Conservation (phyloP, 2,329 filamentous ascomycete genomes). For the Aureobasidium uvarum region DNA sequence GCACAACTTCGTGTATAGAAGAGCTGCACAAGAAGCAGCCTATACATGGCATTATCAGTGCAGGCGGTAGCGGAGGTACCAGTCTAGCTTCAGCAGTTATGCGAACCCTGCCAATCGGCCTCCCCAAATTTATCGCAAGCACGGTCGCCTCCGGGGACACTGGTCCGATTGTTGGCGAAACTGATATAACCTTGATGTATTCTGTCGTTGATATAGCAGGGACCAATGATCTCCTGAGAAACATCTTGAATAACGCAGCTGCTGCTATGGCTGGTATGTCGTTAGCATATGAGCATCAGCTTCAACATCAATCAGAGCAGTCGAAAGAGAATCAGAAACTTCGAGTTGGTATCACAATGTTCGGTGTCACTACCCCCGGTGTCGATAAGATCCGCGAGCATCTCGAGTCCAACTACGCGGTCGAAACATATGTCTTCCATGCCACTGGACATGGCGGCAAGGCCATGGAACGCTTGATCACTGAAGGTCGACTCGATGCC, state of each 20-base stretch:
- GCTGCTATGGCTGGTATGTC: conserved; percentile 62
- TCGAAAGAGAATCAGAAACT: conserved; percentile 39
- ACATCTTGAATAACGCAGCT: conserved; percentile 62
- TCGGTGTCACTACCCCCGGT: conserved; percentile 68
- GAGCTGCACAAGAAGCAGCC: conserved; percentile 50
- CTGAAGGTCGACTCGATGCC: conserved; percentile 59
- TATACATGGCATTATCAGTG: conserved; percentile 56
- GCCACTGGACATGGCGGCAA: conserved; percentile 67
- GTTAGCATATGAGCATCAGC: conserved; percentile 41
- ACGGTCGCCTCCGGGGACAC: conserved; percentile 68
- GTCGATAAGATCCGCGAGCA: conserved; percentile 56
- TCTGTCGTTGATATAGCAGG: conserved; percentile 70
- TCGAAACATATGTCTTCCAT: conserved; percentile 66
- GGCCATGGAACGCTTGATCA: conserved; percentile 65
- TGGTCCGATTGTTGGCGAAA: conserved; percentile 63
- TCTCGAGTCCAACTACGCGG: conserved; percentile 48
- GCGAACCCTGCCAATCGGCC: conserved; percentile 61
- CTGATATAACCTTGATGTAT: conserved; percentile 68
- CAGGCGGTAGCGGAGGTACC: conserved; percentile 64
- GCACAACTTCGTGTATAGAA: conserved; percentile 47
- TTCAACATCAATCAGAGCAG: not conserved
- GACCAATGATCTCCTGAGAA: conserved; percentile 57
- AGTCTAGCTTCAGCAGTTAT: conserved; percentile 61
- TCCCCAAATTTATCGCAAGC: conserved; percentile 69
- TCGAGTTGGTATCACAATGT: conserved; percentile 67